Evolutionary conservation across 2,329 filamentous ascomycete genomes (phyloP).

Genomic region (Exophiala phaeomuriformis): DNA sequence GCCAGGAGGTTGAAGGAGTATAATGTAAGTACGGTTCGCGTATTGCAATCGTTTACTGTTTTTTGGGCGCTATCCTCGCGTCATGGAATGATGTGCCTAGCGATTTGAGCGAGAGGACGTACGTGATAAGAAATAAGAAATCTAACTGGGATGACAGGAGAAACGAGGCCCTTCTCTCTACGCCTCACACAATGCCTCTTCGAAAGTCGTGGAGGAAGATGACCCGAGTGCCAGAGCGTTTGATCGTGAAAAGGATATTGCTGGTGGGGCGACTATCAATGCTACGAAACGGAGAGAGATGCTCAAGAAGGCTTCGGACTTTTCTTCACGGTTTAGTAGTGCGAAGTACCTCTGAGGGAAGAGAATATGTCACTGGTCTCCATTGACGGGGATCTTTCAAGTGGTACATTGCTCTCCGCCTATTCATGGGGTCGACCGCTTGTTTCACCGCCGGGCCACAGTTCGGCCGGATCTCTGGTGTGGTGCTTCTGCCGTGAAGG

Average conservation of each 20-base stretch:
- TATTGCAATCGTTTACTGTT: neutral
- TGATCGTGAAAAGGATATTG: constrained; percentile 92
- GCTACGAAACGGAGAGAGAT: constrained; percentile 69
- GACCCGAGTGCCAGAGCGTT: constrained; percentile 86
- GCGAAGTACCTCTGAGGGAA: constrained; percentile 52
- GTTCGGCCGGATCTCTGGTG: too few species aligned
- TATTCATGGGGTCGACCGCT: too few species aligned
- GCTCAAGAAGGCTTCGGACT: constrained; percentile 70
- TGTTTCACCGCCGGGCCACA: too few species aligned
- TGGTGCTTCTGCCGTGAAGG: too few species aligned
- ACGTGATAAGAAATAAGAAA: too few species aligned
- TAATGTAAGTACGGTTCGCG: constrained; percentile 42
- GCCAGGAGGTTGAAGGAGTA: constrained; percentile 51
- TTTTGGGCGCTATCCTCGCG: too few species aligned
- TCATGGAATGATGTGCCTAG: too few species aligned
- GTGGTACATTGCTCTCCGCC: too few species aligned
- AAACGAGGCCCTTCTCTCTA: constrained; percentile 53
- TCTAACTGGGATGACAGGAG: constrained; percentile 32
- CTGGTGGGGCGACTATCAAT: constrained; percentile 62
- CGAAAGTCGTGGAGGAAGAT: constrained; percentile 62
- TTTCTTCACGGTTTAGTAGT: constrained; percentile 72
- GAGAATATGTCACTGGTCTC: constrained; percentile 7
- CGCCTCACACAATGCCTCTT: constrained; percentile 45
- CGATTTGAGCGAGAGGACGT: too few species aligned
- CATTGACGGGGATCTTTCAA: too few species aligned